Evolutionary conservation across 108 stramenopile species (phyloP), one percentile per base, ranked within the genome.

Genomic region (Nitzschia palea): DNA sequence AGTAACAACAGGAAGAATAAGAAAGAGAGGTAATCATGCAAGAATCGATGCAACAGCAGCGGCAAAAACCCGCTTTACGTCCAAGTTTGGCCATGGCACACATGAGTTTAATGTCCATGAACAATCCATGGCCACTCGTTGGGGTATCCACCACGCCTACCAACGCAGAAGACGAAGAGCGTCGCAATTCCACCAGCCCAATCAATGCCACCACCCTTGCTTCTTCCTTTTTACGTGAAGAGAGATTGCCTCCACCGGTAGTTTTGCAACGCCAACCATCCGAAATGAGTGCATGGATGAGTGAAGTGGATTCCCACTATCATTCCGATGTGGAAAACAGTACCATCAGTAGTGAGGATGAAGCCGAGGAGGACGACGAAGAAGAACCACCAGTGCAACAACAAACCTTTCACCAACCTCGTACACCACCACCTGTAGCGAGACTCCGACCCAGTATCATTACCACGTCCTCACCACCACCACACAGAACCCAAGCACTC

Each of bases 271-370:
- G 47, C 18, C 47, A 48, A 48, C 9, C 9, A 20, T 48, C 47
- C 4, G 47, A 48, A 18, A 20, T 20, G 18, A 55, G 55, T 55
- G 57, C 57, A 3, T 59, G 57, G 57, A 35, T 59, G 9, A 37
- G 35, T 29, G 57, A 59, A 22, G 57, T 59, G 4, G 57, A 59
- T 59, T 59, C 57, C 2, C 57, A 59, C 22, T 59, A 59, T 59
- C 57, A 59, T 22, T 59, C 57, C 3, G 57, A 59, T 59, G 37
- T 59, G 15, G 35, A 59, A 37, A 18, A 10, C 4, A 10, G 4
- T 8, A 48, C 47, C 5, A 40, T 40, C 12, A 40, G 37, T 40
- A 6, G 12, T 15, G 28, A 30, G 23, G 54, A 30, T 10, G n/a
- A 59, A 4, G 22, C 6, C 36, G 36, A 59, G 35, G 36, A 59